Conservation (phyloP, 192 early-diverging fungal genomes). For the Entophlyctis luteolus region DNA sequence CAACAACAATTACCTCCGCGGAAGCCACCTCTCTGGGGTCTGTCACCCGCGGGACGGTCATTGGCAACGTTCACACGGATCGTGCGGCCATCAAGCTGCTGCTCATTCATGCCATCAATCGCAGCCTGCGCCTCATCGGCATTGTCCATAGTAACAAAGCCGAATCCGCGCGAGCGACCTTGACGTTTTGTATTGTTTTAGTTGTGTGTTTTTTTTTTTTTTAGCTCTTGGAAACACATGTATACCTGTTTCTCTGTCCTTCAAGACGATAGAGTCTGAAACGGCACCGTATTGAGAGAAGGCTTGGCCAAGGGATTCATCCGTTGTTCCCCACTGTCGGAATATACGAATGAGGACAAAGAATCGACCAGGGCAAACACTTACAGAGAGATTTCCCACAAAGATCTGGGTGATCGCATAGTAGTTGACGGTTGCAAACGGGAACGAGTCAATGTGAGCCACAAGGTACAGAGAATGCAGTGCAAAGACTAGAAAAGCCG, state of each 20-base stretch:
- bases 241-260: constrained; percentile 72
- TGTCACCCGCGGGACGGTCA: constrained; percentile 42
- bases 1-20: no score
- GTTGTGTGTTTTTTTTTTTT: no score
- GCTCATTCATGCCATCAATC: constrained; percentile 59
- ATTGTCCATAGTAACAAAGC: constrained; percentile 68
- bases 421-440: no score
- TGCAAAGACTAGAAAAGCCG: no score
- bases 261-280: constrained; percentile 61
- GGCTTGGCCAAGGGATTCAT: constrained; percentile 51
- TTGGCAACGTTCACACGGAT: constrained; percentile 74
- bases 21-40: constrained; percentile 10
- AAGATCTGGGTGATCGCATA: no score
- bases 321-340: constrained; percentile 66
- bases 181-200: no score
- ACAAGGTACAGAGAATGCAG: no score
- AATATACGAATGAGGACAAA: neutral
- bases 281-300: constrained; percentile 66
- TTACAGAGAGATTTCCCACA: constrained; percentile 28
- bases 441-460: no score
- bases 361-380: neutral
- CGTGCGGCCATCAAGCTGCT: constrained; percentile 75
- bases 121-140: constrained; percentile 47
- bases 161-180: constrained; percentile 83
- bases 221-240: no score